Evolutionary conservation across 148 eudicot species (phyloP).

Genomic region (Arctostaphylos glauca): DNA sequence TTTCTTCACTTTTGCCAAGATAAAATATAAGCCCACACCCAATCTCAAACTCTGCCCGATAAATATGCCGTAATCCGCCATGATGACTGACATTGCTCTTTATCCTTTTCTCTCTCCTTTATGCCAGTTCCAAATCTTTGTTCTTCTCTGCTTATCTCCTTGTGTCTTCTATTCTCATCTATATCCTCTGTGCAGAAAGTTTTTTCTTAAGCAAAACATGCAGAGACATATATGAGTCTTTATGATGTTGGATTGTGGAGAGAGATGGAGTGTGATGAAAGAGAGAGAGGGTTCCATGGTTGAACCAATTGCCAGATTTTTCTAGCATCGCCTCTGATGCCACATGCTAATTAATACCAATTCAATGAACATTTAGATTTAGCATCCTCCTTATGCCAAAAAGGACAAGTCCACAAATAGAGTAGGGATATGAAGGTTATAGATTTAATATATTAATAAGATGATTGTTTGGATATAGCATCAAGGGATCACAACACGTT

Average conservation of each 20-base stretch:
- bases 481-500: neutral
- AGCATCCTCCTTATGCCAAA: neutral
- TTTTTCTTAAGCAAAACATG: too few relatives aligned
- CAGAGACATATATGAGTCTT: too few relatives aligned
- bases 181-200: too few relatives aligned
- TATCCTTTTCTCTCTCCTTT: too few relatives aligned
- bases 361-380: neutral
- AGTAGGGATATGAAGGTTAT: neutral
- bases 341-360: neutral
- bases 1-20: too few relatives aligned
- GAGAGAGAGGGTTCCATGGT: neutral
- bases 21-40: too few relatives aligned
- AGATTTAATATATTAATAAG: neutral
- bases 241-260: neutral
- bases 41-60: too few relatives aligned
- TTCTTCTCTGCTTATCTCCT: too few relatives aligned
- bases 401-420: neutral
- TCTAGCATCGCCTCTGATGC: neutral
- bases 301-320: neutral
- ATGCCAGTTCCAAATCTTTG: too few relatives aligned
- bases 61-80: too few relatives aligned
- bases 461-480: neutral
- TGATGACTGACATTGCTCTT: too few relatives aligned
- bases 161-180: too few relatives aligned
- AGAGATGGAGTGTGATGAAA: neutral